Evolutionary conservation across 2,329 filamentous ascomycete species (phyloP), one percentile per base, ranked within the genome.

Genomic region (Huntiella omanensis): DNA sequence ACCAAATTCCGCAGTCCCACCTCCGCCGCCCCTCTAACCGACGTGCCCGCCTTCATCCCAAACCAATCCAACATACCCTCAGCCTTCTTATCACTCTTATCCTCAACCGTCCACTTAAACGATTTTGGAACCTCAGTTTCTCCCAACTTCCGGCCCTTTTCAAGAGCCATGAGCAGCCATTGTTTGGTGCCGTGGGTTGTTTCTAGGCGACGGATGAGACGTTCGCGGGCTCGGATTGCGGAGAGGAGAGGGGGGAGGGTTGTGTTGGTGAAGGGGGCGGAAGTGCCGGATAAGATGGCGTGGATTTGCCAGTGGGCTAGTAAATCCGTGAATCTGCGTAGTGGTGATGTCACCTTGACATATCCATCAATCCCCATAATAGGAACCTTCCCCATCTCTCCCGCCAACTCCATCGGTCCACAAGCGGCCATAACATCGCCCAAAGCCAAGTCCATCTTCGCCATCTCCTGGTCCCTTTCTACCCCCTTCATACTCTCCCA

Each of bases 221-320:
- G 66, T 62, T 75, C 70, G 36, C 70, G 68, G 53, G 71, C 58
- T 22, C 67, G 64, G 42, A 76, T 59, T 48, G 67, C 59, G 5
- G 69, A 68, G 11, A 77, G 59, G 46, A 66, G 55, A 12, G 56
- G 56, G 6, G 22, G 22, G 7, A 28, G 22, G 22, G 7, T 28
- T 28, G 2, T 4, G 2, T 3, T 7, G 16, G 16, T 17, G 16
- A 40, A 15, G 13, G 22, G 13, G 37, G 37, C 12, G 11, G 37
- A 12, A 2, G 37, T 16, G 37, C 3, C 66, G 28, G 17, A 36
- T 11, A 12, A 22, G 16, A 15, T 68, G 2, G 69, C 70, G 54
- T 78, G 69, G 51, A 81, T 71, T 57, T 81, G 76, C 73, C 74
- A 80, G 59, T 80, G 76, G 1, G 71, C 67, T 32, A 81, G 56